Evolutionary conservation across 1,139 yeast species (phyloP).

Genomic region (Candida sanyaensis): DNA sequence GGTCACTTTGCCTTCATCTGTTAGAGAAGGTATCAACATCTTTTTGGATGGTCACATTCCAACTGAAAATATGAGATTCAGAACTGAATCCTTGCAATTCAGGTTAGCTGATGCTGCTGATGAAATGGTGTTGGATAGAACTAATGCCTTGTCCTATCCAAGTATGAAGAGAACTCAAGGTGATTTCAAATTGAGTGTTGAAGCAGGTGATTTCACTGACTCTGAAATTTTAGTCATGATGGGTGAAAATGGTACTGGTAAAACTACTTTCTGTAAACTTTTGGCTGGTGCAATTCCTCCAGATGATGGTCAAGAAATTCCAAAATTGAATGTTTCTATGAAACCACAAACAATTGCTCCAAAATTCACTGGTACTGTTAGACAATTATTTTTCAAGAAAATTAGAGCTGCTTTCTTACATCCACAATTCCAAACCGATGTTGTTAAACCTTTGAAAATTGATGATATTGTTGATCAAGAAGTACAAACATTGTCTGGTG

Average conservation of each 20-base stretch:
- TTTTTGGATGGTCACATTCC: conserved; percentile 98
- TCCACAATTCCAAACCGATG: conserved; percentile 98
- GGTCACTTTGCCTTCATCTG: conserved; percentile 92
- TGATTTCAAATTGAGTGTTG: conserved; percentile 82
- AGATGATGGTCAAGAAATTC: conserved; percentile 76
- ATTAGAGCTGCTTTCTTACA: conserved; percentile 91
- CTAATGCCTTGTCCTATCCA: conserved; percentile 78
- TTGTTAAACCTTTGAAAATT: conserved; percentile 89
- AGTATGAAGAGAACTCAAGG: conserved; percentile 90
- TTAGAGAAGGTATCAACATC: conserved; percentile 97
- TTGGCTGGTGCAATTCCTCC: conserved; percentile 92
- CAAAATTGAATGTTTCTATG: conserved; percentile 91
- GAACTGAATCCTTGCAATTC: conserved; percentile 93
- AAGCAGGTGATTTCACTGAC: conserved; percentile 89
- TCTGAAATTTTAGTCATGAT: conserved; percentile 97
- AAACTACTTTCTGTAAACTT: conserved; percentile 93
- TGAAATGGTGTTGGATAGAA: conserved; percentile 71
- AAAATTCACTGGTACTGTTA: conserved; percentile 96
- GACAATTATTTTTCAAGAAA: conserved; percentile 95
- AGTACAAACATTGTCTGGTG: conserved; percentile 97
- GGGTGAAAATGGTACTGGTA: conserved; percentile 99
- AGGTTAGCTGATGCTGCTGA: conserved; percentile 93
- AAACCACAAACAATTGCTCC: conserved; percentile 99
- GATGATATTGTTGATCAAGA: conserved; percentile 96
- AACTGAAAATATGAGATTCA: conserved; percentile 93